A percentile compares a stretch with the other conserved stretches of the same genome.
phyloP scores from a whole-genome alignment of 2,329 filamentous ascomycete species.

The Botryotinia convoluta region DNA sequence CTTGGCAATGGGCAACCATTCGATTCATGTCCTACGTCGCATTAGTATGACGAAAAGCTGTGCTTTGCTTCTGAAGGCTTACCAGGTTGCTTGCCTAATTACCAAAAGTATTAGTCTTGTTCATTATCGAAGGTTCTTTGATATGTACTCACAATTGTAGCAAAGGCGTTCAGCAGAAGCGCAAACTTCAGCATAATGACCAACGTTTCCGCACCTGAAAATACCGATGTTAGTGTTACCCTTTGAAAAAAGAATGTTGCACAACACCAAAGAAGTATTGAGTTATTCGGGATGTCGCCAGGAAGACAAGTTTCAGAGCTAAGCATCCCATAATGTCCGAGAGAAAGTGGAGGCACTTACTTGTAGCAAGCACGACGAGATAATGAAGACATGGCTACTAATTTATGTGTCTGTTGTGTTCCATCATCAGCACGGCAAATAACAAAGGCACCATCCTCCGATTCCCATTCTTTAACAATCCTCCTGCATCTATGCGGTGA shows the following conservation, averaged over 20 bases:
- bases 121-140: background rate
- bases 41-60: constrained; percentile 4
- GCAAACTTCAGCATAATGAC: constrained; percentile 86
- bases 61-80: constrained; percentile 24
- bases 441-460: constrained; percentile 37
- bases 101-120: constrained; percentile 19
- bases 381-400: constrained; percentile 66
- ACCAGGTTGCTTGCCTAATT: constrained; percentile 76
- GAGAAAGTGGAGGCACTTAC: constrained; percentile 24
- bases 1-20: constrained; percentile 95
- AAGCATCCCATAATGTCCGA: background rate
- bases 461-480: constrained; percentile 37
- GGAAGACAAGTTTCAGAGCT: background rate
- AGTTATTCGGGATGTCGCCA: background rate
- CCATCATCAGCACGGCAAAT: constrained; percentile 41
- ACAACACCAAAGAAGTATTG: background rate
- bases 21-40: constrained; percentile 76
- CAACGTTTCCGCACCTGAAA: constrained; percentile 66
- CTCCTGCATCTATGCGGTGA: constrained; percentile 39
- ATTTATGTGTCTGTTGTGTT: constrained; percentile 37
- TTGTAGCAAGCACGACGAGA: constrained; percentile 73
- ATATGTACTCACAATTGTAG: constrained; percentile 82
- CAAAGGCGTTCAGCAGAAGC: constrained; percentile 96
- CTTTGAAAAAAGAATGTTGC: constrained; percentile 2
- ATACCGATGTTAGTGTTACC: constrained; percentile 5